These are phyloP conservation scores for Candida alai DNA, from an alignment of 805 yeast genomes.

Conservation along the genomic window DNA sequence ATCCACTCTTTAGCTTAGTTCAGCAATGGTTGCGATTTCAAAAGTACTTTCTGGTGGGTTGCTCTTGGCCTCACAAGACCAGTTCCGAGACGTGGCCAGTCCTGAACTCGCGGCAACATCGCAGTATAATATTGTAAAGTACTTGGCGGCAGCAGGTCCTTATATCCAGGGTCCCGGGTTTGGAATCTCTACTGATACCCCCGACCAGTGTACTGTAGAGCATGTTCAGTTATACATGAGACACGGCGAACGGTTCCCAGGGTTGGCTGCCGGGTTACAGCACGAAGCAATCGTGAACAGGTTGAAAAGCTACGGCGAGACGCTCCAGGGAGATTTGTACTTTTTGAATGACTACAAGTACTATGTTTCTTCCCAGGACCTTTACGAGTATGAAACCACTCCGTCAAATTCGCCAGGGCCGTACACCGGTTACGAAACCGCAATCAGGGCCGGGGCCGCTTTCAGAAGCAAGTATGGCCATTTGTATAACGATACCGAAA, in stretches of 20 bases:
- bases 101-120: constrained; percentile 39
- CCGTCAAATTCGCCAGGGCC: constrained; percentile 42
- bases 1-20: too few species aligned
- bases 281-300: constrained; percentile 19
- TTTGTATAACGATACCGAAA: constrained; percentile 34
- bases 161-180: constrained; percentile 48
- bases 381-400: constrained; percentile 49
- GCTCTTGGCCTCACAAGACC: constrained; percentile 10
- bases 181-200: constrained; percentile 50
- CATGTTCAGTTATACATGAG: constrained; percentile 72
- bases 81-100: constrained; percentile 28
- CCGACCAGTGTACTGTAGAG: constrained; percentile 51
- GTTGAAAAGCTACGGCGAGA: constrained; percentile 24
- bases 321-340: constrained; percentile 46
- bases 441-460: constrained; percentile 45
- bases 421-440: constrained; percentile 51
- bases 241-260: constrained; percentile 72
- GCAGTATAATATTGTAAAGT: constrained; percentile 47
- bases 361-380: constrained; percentile 34
- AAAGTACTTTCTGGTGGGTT: constrained; percentile 9
- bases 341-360: constrained; percentile 54
- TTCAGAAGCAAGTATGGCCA: constrained; percentile 48
- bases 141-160: constrained; percentile 57
- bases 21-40: constrained; percentile 11
- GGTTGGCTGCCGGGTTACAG: constrained; percentile 12